Evolutionary conservation across 202 grass and related monocot species (phyloP), one percentile per base, ranked within the genome.

Genomic region (Alloteropsis angusta): DNA sequence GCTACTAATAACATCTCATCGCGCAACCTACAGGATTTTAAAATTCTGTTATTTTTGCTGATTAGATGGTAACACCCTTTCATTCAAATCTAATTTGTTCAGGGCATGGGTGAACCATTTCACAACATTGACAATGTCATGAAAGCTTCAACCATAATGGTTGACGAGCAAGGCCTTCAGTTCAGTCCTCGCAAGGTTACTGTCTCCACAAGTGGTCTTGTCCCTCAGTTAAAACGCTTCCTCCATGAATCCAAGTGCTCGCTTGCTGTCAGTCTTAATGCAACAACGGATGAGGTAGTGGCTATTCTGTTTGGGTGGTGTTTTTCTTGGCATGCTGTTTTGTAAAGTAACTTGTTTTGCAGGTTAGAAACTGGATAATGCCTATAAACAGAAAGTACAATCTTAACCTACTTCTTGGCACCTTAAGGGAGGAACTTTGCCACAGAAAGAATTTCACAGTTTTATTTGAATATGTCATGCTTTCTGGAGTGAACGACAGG

Each of bases 321-420:
- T 80, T 71, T 82, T 1, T 30, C 65, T 11, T 38, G 30, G 59
- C 46, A 72, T 49, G 26, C 48, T 68, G 56, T 57, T 68, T 57
- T 46, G 36, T 71, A 26, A 72, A 82, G 11, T 70, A 75, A 47
- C 10, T 47, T 72, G n/a, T 25, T 56, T 64, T 88, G 71, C 90
- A 99, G 96, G 86, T 99, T 41, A 95, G 92, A 86, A 89, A 99
- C 63, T 99, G 92, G 96, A 95, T 99, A 77, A 96, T 99, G 96
- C 96, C 92, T 11, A 88, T 99, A 65, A 95, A 99, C 85, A 86
- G 92, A 79, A 99, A 91, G 71, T 91, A 93, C 72, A 99, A 96
- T 79, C 87, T 97, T 72, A 87, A 38, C 63, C 72, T 87, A 58
- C 90, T 99, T 89, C 96, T 99, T 52, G 56, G 85, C 64, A 95